A percentile compares a stretch with the other conserved stretches of the same genome.
Evolutionary conservation across 495 filamentous ascomycete species (phyloP).

Genomic region (Sporormia fimetaria): DNA sequence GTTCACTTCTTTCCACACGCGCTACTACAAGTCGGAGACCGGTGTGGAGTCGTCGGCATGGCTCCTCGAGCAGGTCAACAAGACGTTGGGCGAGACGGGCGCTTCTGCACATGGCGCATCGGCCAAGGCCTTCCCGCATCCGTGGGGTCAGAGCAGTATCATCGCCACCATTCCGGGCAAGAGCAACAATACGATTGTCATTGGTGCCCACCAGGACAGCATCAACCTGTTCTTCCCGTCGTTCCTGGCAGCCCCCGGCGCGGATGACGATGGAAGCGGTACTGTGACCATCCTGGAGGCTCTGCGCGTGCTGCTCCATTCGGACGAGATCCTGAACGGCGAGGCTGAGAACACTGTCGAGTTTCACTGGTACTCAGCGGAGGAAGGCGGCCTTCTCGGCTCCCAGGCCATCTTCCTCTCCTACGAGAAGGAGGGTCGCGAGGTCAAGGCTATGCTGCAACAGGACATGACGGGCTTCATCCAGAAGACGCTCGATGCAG

Average conservation of each 20-base stretch:
- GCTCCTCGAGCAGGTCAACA: constrained; percentile 65
- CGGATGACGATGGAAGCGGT: constrained; percentile 64
- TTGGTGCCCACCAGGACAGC: constrained; percentile 67
- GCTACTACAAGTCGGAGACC: constrained; percentile 78
- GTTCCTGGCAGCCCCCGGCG: constrained; percentile 64
- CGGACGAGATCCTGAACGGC: constrained; percentile 42
- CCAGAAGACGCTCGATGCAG: constrained; percentile 72
- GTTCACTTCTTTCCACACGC: constrained; percentile 71
- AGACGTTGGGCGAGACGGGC: constrained; percentile 55
- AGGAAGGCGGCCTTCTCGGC: constrained; percentile 74
- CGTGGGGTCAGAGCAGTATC: constrained; percentile 78
- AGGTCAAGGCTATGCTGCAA: constrained; percentile 94
- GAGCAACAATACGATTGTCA: constrained; percentile 66
- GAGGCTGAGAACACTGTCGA: constrained; percentile 70
- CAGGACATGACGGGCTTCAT: constrained; percentile 97
- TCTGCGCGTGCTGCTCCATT: constrained; percentile 49
- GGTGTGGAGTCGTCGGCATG: constrained; percentile 83
- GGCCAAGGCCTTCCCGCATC: constrained; percentile 63
- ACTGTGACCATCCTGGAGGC: constrained; percentile 67
- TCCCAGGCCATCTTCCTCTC: constrained; percentile 68
- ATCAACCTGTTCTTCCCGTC: constrained; percentile 85
- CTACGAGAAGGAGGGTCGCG: constrained; percentile 61
- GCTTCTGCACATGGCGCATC: constrained; percentile 56
- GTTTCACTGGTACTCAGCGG: constrained; percentile 91
- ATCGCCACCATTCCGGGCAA: constrained; percentile 88